These are phyloP conservation scores for Venturia aucupariae DNA, from an alignment of 2,329 filamentous ascomycete genomes.

Conservation along the genomic window DNA sequence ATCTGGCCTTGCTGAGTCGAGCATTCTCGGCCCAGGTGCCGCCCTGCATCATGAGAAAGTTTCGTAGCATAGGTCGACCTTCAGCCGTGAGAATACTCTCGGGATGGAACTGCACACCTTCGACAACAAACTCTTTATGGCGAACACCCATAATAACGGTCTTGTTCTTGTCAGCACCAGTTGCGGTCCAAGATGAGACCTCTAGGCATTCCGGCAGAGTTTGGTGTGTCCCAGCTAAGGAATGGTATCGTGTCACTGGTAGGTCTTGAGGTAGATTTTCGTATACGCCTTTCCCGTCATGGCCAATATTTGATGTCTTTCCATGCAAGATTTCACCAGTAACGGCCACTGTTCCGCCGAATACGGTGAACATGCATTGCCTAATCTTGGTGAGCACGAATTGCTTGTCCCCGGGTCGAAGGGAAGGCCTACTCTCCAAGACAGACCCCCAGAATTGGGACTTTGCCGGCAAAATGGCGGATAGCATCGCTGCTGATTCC, in stretches of 20 bases:
- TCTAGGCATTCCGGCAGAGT: constrained; percentile 81
- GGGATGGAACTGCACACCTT: constrained; percentile 95
- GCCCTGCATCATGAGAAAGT: constrained; percentile 79
- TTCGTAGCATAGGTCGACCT: constrained; percentile 81
- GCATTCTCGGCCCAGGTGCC: constrained; percentile 87
- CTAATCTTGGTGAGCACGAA: constrained; percentile 30
- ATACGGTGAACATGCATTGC: constrained; percentile 93
- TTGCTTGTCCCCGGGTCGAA: not conserved
- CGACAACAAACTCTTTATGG: constrained; percentile 83
- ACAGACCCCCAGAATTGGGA: constrained; percentile 93
- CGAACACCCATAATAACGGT: constrained; percentile 95
- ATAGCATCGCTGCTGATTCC: constrained; percentile 91
- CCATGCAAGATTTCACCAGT: constrained; percentile 96
- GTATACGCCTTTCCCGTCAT: constrained; percentile 91
- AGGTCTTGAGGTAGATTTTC: constrained; percentile 68
- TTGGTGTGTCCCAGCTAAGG: constrained; percentile 80
- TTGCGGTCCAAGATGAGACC: constrained; percentile 79
- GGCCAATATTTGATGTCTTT: constrained; percentile 84
- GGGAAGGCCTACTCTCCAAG: constrained; percentile 75
- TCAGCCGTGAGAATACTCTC: constrained; percentile 92
- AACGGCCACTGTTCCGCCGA: constrained; percentile 81
- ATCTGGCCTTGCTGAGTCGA: constrained; percentile 36
- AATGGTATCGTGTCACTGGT: constrained; percentile 91
- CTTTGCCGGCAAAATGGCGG: constrained; percentile 82
- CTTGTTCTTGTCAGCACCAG: constrained; percentile 63